Percentiles rank a stretch among this genome's conserved stretches.
Evolutionary conservation across 2,329 filamentous ascomycete genomes (phyloP).

Genomic region (Incumbomyces lentus): DNA sequence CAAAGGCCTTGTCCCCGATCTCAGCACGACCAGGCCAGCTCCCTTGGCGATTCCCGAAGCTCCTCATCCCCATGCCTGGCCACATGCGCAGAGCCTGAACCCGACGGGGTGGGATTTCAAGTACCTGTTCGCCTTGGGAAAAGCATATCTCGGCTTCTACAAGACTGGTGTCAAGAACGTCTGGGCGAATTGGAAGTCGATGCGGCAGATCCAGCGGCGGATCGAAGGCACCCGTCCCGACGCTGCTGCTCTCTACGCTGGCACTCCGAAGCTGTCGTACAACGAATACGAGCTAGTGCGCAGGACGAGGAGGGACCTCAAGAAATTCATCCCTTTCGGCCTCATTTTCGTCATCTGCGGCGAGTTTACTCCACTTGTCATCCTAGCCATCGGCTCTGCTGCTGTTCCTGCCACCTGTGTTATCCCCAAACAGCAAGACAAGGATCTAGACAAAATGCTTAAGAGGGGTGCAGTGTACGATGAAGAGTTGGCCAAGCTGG

Average conservation of each 20-base stretch:
- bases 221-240: neutral
- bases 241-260: neutral
- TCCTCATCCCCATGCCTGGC: slow-evolving; percentile 5
- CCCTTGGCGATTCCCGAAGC: slow-evolving; percentile 1
- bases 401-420: slow-evolving; percentile 73
- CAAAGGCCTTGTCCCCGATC: neutral
- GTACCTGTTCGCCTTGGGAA: slow-evolving; percentile 55
- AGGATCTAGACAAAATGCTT: slow-evolving; percentile 26
- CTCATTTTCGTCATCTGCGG: slow-evolving; percentile 68
- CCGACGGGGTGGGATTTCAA: slow-evolving; percentile 1
- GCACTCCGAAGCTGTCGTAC: slow-evolving; percentile 41
- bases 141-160: slow-evolving; percentile 76
- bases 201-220: neutral
- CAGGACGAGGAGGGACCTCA: slow-evolving; percentile 60
- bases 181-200: slow-evolving; percentile 45
- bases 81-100: neutral
- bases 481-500: neutral
- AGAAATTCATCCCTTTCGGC: slow-evolving; percentile 68
- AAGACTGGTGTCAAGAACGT: slow-evolving; percentile 71
- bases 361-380: slow-evolving; percentile 74
- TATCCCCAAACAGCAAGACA: slow-evolving; percentile 63
- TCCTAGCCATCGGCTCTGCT: slow-evolving; percentile 56
- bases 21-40: slow-evolving; percentile 3
- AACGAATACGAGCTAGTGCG: slow-evolving; percentile 60
- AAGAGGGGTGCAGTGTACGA: neutral